Percentiles rank a stretch among this genome's conserved stretches.
These are phyloP conservation scores for Candida germanica DNA, from an alignment of 805 yeast genomes.

Conservation along the genomic window DNA sequence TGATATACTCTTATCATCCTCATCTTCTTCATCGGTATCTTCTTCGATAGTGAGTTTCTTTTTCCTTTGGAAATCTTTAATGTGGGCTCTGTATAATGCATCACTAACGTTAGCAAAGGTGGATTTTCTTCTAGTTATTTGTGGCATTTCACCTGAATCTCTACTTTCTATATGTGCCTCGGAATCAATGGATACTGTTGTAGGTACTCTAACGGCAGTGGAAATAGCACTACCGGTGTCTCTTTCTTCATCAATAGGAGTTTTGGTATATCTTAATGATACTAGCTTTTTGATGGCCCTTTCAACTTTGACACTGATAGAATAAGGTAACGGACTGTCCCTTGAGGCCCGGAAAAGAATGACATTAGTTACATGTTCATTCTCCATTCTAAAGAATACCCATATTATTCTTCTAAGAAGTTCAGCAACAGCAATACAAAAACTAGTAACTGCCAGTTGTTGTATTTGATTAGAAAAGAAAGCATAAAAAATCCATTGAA, in stretches of 20 bases:
- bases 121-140: conserved; percentile 3
- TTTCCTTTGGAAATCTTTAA: conserved; percentile 79
- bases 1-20: conserved; percentile 17
- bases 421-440: conserved; percentile 80
- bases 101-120: conserved; percentile 46
- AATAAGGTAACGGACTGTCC: conserved; percentile 83
- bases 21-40: conserved; percentile 36
- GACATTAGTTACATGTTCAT: conserved; percentile 92
- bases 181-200: conserved; percentile 8
- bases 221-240: conserved; percentile 7
- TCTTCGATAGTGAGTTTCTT: conserved; percentile 29
- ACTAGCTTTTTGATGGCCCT: conserved; percentile 36
- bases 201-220: conserved; percentile 7
- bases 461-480: conserved; percentile 72
- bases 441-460: conserved; percentile 85
- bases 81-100: conserved; percentile 71
- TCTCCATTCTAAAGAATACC: conserved; percentile 91
- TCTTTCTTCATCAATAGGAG: neutral
- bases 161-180: conserved; percentile 8
- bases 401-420: conserved; percentile 80
- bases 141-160: conserved; percentile 2
- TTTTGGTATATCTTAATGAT: conserved; percentile 23
- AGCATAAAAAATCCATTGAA: conserved; percentile 91
- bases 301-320: conserved; percentile 35
- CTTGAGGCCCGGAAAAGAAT: conserved; percentile 81